Evolutionary conservation across 371 early-diverging fungal species (phyloP), one percentile per base, ranked within the genome.

Genomic region (Mucor irregularis): DNA sequence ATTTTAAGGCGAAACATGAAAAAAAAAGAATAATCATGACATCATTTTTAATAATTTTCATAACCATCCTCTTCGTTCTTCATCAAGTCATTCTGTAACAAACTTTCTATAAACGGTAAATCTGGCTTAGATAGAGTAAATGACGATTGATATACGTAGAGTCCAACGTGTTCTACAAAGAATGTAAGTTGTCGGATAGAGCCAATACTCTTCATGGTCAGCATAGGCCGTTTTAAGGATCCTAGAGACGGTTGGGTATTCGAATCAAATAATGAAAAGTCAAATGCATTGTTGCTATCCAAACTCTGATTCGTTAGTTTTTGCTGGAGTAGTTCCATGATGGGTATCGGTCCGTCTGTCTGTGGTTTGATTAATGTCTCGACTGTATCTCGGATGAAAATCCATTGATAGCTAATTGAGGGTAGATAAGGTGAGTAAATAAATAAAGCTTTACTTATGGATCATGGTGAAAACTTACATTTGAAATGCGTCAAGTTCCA

Each of bases 311-410:
- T n/a, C 17, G 49, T 25, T 28, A 88, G 60, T 57, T 86, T 83
- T 47, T 74, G 76, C 24, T 70, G 68, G 4, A 83, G 48, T 37
- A 66, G 62, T 37, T 89, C 86, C 66, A 62, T 16, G 66, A 86
- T 72, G 0, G 87, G 80, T 50, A 66, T 74, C 3, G 83, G 78
- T 26, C 75, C 78, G 38, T 72, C 71, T 5, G 69, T 60, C 40
- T 67, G 59, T 2, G 74, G 54, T 37, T 72, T 64, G 49, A 80
- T 74, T 16, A 81, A 11, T 28, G 81, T 80, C 31, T 89, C 91
- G 4, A 90, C 76, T 1, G 90, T 89, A 49, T 96, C 95, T 2
- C 86, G 84, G 49, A 94, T 86, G 61, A 96, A 96, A 4, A 94
- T 90, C 94, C 95, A 94, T 78, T 94, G 91, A 60, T 92, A 91